Base-by-base conservation (phyloP, 257 asterid species). In the Nicotiana otophora region DNA sequence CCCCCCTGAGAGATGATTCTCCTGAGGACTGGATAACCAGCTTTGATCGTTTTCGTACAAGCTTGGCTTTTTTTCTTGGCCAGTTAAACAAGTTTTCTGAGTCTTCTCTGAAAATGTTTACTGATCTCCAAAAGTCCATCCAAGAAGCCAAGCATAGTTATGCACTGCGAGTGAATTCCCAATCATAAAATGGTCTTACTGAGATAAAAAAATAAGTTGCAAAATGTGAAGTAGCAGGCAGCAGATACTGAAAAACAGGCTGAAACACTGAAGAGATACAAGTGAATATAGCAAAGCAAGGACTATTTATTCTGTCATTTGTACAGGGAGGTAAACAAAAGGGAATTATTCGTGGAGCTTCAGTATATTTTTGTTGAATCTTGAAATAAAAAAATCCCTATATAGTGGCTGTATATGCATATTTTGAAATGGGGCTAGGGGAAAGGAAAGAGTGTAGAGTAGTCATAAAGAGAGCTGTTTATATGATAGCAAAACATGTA, bases 21-120 rank as follows among this genome's bases (percentile, higher is more conserved):
- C 76, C 84, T 3, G 92, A 87, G 81, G 93, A 90, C 51, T 68
- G 88, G 84, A 57, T 82, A 31, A 89, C 91, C 0, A 92, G 91
- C 42, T 81, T 90, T 83, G 98, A 94, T 84, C 90, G 90, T 58
- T 90, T 94, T 46, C 90, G 92, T 63, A 82, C 89, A 30, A 91
- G 94, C 87, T 70, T 94, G 84, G 87, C 91, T 2, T 85, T 89
- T 64, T 94, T 94, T 82, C 98, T 96, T 20, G 90, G 98, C 20
- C 90, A 92, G 42, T 36, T 94, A 86, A 90, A 83, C 85, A 84
- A 85, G 81, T 96, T 90, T 82, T 91, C 99, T 0, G 97, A 90
- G 91, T 81, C 89, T 39, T 91, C 95, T 4, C 89, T 91, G 88
- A 87, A 62, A 20, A 92, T 90, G 97, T 91, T 90, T 83, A 75